A percentile compares a stretch with the other conserved stretches of the same genome.
These are phyloP conservation scores for Leccinum subrobustum DNA, from an alignment of 1,284 basidiomycete species.

Conservation along the genomic window DNA sequence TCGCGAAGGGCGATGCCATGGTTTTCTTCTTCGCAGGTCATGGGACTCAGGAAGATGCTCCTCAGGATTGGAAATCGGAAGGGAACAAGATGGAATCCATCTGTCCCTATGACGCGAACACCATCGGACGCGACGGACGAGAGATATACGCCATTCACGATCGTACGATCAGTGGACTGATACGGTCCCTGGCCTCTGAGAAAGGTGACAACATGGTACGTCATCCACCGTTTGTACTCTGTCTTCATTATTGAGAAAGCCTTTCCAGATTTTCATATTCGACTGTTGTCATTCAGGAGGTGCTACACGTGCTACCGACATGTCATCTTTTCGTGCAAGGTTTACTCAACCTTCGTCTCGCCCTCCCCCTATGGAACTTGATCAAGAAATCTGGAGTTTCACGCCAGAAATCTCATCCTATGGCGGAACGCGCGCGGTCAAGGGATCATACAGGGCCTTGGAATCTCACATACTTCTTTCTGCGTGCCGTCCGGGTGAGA, in stretches of 20 bases:
- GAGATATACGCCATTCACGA: background rate
- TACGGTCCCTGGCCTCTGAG: background rate
- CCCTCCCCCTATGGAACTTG: background rate
- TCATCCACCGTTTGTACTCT: background rate
- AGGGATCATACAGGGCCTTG: background rate
- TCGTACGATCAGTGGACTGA: background rate
- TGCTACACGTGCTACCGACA: background rate
- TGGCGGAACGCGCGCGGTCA: background rate
- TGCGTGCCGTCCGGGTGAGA: conserved; percentile 1
- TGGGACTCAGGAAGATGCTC: background rate
- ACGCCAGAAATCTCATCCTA: background rate
- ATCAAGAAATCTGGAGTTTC: background rate
- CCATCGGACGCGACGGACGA: background rate
- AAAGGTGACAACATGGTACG: conserved; percentile 3
- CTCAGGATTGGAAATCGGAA: background rate
- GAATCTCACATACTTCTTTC: conserved; percentile 2
- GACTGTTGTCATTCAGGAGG: conserved; percentile 4
- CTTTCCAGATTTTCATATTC: background rate
- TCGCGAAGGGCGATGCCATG: background rate
- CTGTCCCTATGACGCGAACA: conserved; percentile 1
- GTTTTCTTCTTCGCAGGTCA: conserved; percentile 2
- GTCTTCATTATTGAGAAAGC: background rate
- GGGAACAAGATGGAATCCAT: background rate
- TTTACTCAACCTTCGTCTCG: background rate
- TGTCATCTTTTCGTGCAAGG: background rate